Conservation (phyloP, 768 basidiomycete species). For the Russula emetica region DNA sequence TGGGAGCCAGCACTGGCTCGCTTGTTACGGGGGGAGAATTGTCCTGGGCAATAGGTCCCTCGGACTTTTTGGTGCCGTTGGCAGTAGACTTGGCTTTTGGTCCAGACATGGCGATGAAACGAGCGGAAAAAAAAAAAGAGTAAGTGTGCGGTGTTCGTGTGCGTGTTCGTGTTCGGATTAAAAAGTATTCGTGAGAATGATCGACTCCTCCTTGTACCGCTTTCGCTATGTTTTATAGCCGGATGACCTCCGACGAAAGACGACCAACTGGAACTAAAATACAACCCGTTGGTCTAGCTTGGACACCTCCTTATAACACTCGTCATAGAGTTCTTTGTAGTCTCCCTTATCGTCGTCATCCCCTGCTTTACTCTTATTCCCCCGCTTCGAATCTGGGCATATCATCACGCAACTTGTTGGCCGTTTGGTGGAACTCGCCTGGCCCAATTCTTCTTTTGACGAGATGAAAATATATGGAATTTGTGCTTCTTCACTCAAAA, state of each 20-base stretch:
- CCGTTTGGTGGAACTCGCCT: constrained; percentile 93
- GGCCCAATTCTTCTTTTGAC: constrained; percentile 93
- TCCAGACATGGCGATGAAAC: constrained; percentile 33
- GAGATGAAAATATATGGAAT: constrained; percentile 87
- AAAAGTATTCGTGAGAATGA: constrained; percentile 8
- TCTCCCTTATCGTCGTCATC: constrained; percentile 62
- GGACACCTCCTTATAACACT: constrained; percentile 81
- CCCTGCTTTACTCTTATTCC: constrained; percentile 53
- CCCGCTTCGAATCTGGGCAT: constrained; percentile 76
- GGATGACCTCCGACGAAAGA: not conserved
- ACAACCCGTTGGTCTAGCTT: constrained; percentile 70
- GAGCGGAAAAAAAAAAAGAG: constrained; percentile 2
- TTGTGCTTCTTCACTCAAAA: constrained; percentile 89
- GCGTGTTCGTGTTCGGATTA: not conserved
- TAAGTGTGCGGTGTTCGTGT: constrained; percentile 3
- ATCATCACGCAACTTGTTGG: constrained; percentile 98
- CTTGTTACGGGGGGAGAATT: constrained; percentile 38
- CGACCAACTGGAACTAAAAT: constrained; percentile 15
- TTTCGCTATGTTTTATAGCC: not conserved
- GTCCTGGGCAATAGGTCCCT: constrained; percentile 38
- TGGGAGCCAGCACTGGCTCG: constrained; percentile 29
- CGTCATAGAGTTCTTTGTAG: constrained; percentile 81
- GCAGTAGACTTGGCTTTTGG: constrained; percentile 53
- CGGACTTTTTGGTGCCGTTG: constrained; percentile 36
- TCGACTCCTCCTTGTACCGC: not conserved